A percentile compares a stretch with the other conserved stretches of the same genome.
phyloP scores from a whole-genome alignment of 192 early-diverging fungal species.

The Umbelopsis vinacea region DNA sequence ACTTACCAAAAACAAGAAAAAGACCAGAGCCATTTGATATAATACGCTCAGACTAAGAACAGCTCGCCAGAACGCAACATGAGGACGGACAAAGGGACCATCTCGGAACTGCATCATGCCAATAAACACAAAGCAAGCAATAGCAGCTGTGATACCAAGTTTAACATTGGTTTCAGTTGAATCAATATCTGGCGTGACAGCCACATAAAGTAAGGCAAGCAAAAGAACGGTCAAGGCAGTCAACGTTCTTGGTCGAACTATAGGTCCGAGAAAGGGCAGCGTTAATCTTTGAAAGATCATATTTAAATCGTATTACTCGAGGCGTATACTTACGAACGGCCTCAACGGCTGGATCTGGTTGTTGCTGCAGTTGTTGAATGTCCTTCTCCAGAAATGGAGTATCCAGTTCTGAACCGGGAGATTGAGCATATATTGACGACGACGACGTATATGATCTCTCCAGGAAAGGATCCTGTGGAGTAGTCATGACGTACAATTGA shows the following conservation, averaged over 20 bases:
- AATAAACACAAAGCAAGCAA: conserved; percentile 72
- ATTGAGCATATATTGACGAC: neutral
- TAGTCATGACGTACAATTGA: neutral
- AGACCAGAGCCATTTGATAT: conserved; percentile 90
- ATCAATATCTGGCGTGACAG: conserved; percentile 54
- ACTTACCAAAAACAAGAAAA: conserved; percentile 86
- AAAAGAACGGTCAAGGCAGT: conserved; percentile 56
- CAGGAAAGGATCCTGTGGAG: neutral
- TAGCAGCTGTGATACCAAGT: conserved; percentile 52
- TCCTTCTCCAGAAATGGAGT: neutral
- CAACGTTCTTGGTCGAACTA: conserved; percentile 61
- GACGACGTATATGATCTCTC: conserved; percentile 1
- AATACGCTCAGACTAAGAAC: conserved; percentile 84
- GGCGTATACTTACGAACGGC: conserved; percentile 9
- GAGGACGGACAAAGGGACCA: conserved; percentile 92
- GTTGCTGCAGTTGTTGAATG: neutral
- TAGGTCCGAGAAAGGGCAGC: neutral
- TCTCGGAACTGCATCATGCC: conserved; percentile 91
- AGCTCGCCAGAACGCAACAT: conserved; percentile 91
- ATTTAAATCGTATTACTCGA: neutral
- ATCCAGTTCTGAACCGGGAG: neutral
- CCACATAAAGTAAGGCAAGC: conserved; percentile 57
- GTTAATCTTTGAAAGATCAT: neutral
- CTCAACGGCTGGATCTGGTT: conserved; percentile 7
- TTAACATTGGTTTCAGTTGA: conserved; percentile 57